phyloP scores from a whole-genome alignment of 2,329 filamentous ascomycete genomes.

The Lachnellula subtilissima region DNA sequence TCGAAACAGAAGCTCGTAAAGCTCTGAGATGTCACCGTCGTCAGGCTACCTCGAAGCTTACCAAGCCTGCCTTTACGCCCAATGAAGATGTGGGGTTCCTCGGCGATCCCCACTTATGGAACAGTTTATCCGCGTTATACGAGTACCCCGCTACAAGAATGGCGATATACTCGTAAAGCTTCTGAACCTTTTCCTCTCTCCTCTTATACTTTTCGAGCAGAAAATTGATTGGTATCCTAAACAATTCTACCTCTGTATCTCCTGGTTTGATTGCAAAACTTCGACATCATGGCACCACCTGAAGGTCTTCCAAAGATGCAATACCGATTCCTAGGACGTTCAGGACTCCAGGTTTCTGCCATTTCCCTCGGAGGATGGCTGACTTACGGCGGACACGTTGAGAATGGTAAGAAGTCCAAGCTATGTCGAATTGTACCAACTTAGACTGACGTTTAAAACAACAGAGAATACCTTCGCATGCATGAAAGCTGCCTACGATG shows the following conservation, averaged over 20 bases:
- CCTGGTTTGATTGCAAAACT: neutral
- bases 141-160: constrained; percentile 4
- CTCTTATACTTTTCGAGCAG: neutral
- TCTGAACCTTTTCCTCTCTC: neutral
- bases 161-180: constrained; percentile 2
- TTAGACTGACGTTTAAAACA: constrained; percentile 4
- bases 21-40: neutral
- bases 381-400: constrained; percentile 70
- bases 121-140: neutral
- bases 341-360: constrained; percentile 68
- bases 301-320: constrained; percentile 52
- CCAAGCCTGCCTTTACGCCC: neutral
- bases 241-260: neutral
- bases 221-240: neutral
- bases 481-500: constrained; percentile 56
- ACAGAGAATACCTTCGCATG: constrained; percentile 55
- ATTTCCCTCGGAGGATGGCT: constrained; percentile 70
- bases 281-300: constrained; percentile 30
- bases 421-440: neutral
- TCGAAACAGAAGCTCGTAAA: neutral
- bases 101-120: neutral
- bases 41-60: neutral
- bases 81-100: neutral
- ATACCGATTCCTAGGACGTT: constrained; percentile 66
- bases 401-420: constrained; percentile 45